phyloP scores from a whole-genome alignment of 345 rosid genomes.

The Citrus hindsii region DNA sequence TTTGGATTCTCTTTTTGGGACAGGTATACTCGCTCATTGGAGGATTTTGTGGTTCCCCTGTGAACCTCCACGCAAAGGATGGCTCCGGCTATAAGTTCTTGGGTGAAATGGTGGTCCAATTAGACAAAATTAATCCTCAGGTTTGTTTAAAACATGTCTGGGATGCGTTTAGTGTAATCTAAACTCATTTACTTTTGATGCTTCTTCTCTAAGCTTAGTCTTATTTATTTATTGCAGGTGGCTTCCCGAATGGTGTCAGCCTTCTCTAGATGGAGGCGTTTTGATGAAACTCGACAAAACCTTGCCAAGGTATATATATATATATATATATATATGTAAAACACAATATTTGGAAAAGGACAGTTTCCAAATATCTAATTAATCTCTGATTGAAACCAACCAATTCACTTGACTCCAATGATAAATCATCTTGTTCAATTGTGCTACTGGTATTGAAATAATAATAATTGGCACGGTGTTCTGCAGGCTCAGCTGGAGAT shows the following conservation, averaged over 20 bases:
- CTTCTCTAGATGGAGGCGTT: constrained; percentile 97
- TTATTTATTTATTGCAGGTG: constrained; percentile 41
- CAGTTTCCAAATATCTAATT: neutral
- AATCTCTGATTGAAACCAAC: neutral
- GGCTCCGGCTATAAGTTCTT: constrained; percentile 93
- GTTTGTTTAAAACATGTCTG: constrained; percentile 25
- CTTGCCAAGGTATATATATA: constrained; percentile 57
- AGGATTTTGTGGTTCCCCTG: constrained; percentile 79
- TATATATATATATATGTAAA: no score
- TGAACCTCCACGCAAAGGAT: constrained; percentile 95
- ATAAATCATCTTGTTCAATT: neutral
- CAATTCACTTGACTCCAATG: neutral
- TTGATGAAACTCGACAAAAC: constrained; percentile 72
- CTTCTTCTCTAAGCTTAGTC: neutral
- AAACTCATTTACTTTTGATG: neutral
- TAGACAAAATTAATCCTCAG: constrained; percentile 95
- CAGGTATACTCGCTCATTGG: constrained; percentile 87
- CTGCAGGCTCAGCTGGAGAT: constrained; percentile 91
- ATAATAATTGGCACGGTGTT: neutral
- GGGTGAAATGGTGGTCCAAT: constrained; percentile 83
- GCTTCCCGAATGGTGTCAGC: constrained; percentile 96
- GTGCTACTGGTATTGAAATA: neutral
- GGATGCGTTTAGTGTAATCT: neutral
- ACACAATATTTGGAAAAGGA: neutral
- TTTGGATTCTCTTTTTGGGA: neutral